Base-by-base conservation (phyloP, 2,329 filamentous ascomycete genomes). In the Beauveria pseudobassiana region DNA sequence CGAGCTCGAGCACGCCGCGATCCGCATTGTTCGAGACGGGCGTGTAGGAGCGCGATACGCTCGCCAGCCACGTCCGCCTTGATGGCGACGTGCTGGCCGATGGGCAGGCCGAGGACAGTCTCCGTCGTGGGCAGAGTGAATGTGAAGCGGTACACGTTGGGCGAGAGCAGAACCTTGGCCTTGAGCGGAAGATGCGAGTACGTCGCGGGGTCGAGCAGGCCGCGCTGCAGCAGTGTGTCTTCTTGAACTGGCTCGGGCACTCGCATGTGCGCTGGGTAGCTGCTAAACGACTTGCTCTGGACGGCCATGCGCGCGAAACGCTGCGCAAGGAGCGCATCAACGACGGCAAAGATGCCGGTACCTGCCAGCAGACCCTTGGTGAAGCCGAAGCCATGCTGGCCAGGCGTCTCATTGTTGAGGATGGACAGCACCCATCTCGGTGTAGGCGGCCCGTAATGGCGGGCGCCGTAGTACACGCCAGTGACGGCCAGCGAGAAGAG, bases 71-170 rank as follows among this genome's bases (percentile, higher is more conserved):
- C 68, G 2, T 69, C 71, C 2, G 79, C 79, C 59, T 76, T 76
- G 62, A 85, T 80, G 49, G 80, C 75, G 4, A 85, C 76, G 64
- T 85, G 82, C 66, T 85, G 82, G 6, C 83, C 82, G 8, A 79
- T 81, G 0, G 83, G 83, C 9, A 86, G 74, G 2, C 82, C 82
- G 2, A 84, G 75, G 0, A 82, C 72, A 2, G 76, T 75, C 9
- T 69, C 66, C 0, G 70, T 65, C 0, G 71, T 73, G 0, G 82
- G 82, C 2, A 85, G 74, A 28, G 74, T 69, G 45, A 85, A 83
- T 6, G 74, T 70, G 12, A 82, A 73, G 24, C 75, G 75, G 68
- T 77, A 82, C 5, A 79, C 76, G 52, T 76, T 74, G 5, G 78
- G 77, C 1, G 77, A 71, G 14, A 80, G 62, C 7, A 72, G 62